Base-by-base conservation (phyloP, 2,329 filamentous ascomycete species). In the Arthrobotrys entomopaga region DNA sequence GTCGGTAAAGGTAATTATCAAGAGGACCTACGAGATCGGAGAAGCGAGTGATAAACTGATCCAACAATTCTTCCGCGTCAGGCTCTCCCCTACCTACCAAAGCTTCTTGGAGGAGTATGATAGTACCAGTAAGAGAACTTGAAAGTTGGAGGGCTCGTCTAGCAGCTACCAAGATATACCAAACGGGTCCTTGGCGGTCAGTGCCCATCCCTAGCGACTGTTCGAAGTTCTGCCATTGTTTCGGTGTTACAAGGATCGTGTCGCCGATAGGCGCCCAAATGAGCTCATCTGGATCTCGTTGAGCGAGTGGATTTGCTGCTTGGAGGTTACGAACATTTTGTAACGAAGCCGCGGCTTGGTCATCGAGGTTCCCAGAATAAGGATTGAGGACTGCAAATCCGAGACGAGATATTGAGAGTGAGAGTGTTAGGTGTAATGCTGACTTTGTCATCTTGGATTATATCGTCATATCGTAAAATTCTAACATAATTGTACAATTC, bases 221-320 rank as follows among this genome's bases (percentile, higher is more conserved):
- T 29, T 56, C 61, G n/a, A 65, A 65, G 10, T 56, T 10, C 1
- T 29, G 24, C 61, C 61, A 65, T 22, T 57, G 20, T 10, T 46
- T 11, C 13, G 34, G 50, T 3, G 50, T 57, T 4, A 65, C 22
- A 10, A 56, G 10, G 5, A 65, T 57, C 1, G 52, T 22, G 8
- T 65, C 61, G 2, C 61, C 61, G 3, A 22, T 1, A 3, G 61
- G 61, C 4, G 61, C 61, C 61, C 61, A 65, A 11, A 13, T 10
- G 6, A 54, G 16, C 8, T 57, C 11, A 2, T 65, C 38, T 4
- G 61, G 61, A 7, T 57, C 16, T 10, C 8, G 50, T n/a, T 49
- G 50, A 1, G 50, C 26, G 0, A 24, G 38, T 0, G 61, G 52
- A 11, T 65, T 65, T 4, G 38, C 40, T 13, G 61, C 40, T 40